Percentiles rank a stretch among this genome's conserved stretches.
These are phyloP conservation scores for Angomonas desouzai DNA, from an alignment of 208 protist genomes.

Conservation along the genomic window DNA sequence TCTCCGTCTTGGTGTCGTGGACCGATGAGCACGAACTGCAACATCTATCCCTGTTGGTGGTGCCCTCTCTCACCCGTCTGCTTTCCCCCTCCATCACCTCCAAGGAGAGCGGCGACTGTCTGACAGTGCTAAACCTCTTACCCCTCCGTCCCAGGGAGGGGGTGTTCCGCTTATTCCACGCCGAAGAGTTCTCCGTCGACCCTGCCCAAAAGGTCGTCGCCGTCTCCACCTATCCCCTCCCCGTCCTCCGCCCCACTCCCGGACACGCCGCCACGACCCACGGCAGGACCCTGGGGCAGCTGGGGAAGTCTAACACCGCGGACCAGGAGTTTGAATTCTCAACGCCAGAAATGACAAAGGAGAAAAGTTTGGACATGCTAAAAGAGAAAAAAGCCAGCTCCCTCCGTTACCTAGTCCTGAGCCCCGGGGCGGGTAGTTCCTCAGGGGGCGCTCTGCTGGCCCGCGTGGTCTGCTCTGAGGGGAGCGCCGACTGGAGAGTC, in stretches of 20 bases:
- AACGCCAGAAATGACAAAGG: background rate
- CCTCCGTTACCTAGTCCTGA: background rate
- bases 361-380: background rate
- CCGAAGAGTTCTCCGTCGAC: background rate
- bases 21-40: conserved; percentile 20
- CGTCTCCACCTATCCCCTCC: conserved; percentile 8
- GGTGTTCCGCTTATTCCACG: conserved; percentile 39
- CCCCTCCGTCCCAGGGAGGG: conserved; percentile 16
- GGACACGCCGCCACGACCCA: conserved; percentile 34
- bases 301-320: background rate
- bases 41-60: conserved; percentile 32
- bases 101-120: conserved; percentile 14
- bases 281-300: background rate
- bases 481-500: no score
- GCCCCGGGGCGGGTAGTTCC: background rate
- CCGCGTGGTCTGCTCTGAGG: no score
- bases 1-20: conserved; percentile 45
- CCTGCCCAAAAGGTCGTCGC: conserved; percentile 1
- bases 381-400: background rate
- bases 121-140: conserved; percentile 18
- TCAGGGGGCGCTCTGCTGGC: no score
- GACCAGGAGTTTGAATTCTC: background rate
- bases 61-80: conserved; percentile 19
- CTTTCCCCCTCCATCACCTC: no score
- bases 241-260: conserved; percentile 6